Conservation (phyloP, 345 rosid genomes). For the Boechera stricta region DNA sequence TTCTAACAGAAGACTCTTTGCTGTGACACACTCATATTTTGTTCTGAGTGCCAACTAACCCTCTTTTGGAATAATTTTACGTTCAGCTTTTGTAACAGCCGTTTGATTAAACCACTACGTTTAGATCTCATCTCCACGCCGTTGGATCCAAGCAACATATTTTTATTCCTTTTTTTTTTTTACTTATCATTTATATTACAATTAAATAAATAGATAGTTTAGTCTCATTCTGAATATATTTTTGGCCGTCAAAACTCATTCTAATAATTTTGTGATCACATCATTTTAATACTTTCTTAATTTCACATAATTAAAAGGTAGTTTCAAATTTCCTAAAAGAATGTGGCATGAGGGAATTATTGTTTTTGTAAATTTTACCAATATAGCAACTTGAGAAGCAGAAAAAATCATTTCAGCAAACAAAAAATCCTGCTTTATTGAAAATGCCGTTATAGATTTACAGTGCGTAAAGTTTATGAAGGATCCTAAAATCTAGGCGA, state of each 20-base stretch:
- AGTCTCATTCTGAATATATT: not conserved
- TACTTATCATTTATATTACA: not conserved
- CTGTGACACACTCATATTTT: conserved; percentile 76
- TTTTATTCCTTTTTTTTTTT: conserved; percentile 24
- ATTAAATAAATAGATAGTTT: not conserved
- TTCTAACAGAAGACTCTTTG: conserved; percentile 65
- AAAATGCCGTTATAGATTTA: conserved; percentile 16
- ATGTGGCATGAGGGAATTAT: conserved; percentile 31
- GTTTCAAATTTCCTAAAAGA: not conserved
- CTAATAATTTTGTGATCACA: conserved; percentile 11
- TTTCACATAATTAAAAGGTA: conserved; percentile 15
- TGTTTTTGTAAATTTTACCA: conserved; percentile 6
- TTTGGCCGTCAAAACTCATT: not conserved
- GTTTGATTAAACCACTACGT: conserved; percentile 46
- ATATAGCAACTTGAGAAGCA: conserved; percentile 8
- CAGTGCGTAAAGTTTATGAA: conserved; percentile 29
- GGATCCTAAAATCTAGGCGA: conserved; percentile 34
- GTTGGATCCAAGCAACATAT: conserved; percentile 39
- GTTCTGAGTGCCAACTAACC: conserved; percentile 64
- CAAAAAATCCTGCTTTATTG: not conserved
- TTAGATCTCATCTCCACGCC: conserved; percentile 46
- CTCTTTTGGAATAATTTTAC: conserved; percentile 44
- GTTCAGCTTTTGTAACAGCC: conserved; percentile 44
- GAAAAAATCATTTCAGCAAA: conserved; percentile 6
- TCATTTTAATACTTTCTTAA: not conserved